Conservation (phyloP, 1,284 basidiomycete genomes). For the Coniferiporia sulphurascens region DNA sequence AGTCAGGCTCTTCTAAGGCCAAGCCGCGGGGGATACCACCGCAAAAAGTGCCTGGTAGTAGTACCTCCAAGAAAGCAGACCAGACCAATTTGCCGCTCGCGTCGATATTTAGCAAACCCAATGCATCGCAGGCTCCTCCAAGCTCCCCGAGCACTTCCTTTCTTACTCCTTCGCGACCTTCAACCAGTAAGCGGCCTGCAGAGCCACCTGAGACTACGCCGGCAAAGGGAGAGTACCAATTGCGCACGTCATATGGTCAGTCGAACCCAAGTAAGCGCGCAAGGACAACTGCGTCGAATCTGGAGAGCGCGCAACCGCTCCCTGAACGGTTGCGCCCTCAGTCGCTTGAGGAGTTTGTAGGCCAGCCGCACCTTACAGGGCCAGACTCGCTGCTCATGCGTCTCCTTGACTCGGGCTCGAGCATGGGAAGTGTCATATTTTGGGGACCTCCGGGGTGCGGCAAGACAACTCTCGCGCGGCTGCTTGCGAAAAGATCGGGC, state of each 20-base stretch:
- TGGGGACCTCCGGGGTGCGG: conserved; percentile 81
- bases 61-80: neutral
- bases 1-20: conserved; percentile 16
- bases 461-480: conserved; percentile 76
- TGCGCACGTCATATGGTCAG: conserved; percentile 4
- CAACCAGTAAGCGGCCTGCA: neutral
- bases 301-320: conserved; percentile 40
- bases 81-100: conserved; percentile 3
- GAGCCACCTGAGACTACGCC: conserved; percentile 18
- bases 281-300: conserved; percentile 25
- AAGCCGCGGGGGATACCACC: conserved; percentile 13
- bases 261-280: conserved; percentile 25
- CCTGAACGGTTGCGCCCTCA: conserved; percentile 64
- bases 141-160: neutral
- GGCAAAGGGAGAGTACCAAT: neutral
- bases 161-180: conserved; percentile 1
- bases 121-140: conserved; percentile 4
- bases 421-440: conserved; percentile 56
- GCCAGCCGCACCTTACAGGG: conserved; percentile 58
- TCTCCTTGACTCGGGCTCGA: conserved; percentile 37
- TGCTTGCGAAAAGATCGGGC: conserved; percentile 57
- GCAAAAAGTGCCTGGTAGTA: conserved; percentile 8
- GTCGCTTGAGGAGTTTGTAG: conserved; percentile 59
- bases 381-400: conserved; percentile 49
- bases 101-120: conserved; percentile 17